Evolutionary conservation across 805 yeast genomes (phyloP).

Genomic region (Crinitomyces ghanaensis): DNA sequence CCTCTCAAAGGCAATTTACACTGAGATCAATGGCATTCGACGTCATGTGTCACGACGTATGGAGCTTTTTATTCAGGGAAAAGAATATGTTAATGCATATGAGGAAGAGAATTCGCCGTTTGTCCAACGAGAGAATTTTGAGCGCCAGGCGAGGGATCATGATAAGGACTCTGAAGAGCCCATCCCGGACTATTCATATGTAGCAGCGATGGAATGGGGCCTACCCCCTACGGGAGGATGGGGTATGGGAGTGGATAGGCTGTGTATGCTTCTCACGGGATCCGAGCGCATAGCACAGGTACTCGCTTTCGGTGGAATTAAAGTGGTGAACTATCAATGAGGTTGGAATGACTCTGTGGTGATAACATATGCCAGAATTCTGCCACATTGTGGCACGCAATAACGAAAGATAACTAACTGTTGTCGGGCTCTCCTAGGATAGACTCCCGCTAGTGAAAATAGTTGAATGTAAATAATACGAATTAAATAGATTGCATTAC

Average conservation of each 20-base stretch:
- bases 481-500: no score
- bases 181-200: slow-evolving; percentile 60
- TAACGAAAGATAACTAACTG: no score
- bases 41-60: slow-evolving; percentile 52
- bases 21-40: slow-evolving; percentile 17
- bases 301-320: slow-evolving; percentile 17
- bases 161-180: slow-evolving; percentile 48
- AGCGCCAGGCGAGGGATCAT: slow-evolving; percentile 32
- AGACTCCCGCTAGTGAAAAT: no score
- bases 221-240: slow-evolving; percentile 98
- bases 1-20: slow-evolving; percentile 54
- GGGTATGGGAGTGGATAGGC: slow-evolving; percentile 89
- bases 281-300: slow-evolving; percentile 41
- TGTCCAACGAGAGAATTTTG: slow-evolving; percentile 53
- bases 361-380: no score
- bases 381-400: no score
- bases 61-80: slow-evolving; percentile 70
- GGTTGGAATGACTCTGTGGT: no score
- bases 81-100: slow-evolving; percentile 83
- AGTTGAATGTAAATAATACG: no score
- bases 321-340: slow-evolving; percentile 15
- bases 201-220: slow-evolving; percentile 78
- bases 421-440: no score
- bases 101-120: slow-evolving; percentile 92
- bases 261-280: slow-evolving; percentile 67